Conservation (phyloP, 2,329 filamentous ascomycete species). For the Ophiostoma sp. region DNA sequence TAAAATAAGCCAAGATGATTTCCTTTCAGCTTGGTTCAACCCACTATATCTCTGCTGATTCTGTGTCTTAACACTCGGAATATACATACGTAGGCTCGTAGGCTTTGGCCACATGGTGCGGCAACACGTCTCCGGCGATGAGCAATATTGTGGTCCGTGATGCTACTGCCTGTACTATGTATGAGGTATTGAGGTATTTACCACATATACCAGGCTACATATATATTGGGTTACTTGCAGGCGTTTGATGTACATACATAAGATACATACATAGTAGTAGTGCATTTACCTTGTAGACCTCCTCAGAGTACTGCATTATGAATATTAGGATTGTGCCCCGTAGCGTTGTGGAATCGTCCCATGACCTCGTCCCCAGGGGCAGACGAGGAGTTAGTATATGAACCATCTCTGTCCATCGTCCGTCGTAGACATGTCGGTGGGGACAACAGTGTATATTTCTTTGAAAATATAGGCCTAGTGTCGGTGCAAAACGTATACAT, state of each 20-base stretch:
- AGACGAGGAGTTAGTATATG: neutral
- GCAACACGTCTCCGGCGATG: neutral
- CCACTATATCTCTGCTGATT: neutral
- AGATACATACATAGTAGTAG: too few relatives aligned
- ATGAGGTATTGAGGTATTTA: constrained; percentile 8
- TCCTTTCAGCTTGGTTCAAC: neutral
- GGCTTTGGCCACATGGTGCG: neutral
- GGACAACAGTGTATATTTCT: neutral
- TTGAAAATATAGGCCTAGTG: neutral
- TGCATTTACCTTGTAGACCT: neutral
- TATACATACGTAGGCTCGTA: constrained; percentile 2
- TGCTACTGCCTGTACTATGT: neutral
- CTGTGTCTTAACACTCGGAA: neutral
- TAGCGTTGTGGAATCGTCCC: neutral
- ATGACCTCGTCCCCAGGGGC: neutral
- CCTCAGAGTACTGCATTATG: neutral
- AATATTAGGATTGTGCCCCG: neutral
- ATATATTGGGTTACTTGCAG: neutral
- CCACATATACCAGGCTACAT: neutral
- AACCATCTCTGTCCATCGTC: neutral
- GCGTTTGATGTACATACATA: too few relatives aligned
- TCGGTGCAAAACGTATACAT: too few relatives aligned
- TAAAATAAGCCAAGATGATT: neutral
- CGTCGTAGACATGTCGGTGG: neutral
- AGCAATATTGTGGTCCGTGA: constrained; percentile 1